A percentile compares a stretch with the other conserved stretches of the same genome.
phyloP scores from a whole-genome alignment of 306 rosid genomes.

The Morella rubra region DNA sequence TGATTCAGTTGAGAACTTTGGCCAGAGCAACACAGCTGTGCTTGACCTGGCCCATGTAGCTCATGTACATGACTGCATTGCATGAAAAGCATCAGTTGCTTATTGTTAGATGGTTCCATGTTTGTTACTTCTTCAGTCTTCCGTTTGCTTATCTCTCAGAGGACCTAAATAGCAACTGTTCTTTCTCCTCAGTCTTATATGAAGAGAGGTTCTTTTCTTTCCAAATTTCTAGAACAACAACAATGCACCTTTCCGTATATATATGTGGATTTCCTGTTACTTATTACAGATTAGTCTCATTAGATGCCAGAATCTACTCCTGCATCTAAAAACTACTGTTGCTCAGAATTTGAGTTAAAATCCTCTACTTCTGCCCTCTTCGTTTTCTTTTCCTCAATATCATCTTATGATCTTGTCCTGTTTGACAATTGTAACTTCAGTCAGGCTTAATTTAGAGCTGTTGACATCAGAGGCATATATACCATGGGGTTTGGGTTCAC shows the following conservation, averaged over 20 bases:
- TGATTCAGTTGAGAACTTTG: slow-evolving; percentile 8
- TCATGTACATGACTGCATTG: slow-evolving; percentile 3
- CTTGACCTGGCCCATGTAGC: slow-evolving; percentile 10
- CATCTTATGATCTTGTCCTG: not conserved
- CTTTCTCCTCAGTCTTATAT: not conserved
- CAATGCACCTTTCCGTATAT: not conserved
- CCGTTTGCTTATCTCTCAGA: not conserved
- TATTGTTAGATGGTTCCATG: too few species aligned
- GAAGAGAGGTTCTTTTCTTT: not conserved
- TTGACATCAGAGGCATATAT: not conserved
- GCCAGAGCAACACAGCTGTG: slow-evolving; percentile 14
- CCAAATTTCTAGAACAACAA: not conserved
- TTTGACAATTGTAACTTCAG: too few species aligned
- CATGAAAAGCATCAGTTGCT: not conserved
- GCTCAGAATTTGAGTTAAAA: not conserved
- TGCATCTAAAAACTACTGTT: not conserved
- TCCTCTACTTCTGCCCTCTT: not conserved
- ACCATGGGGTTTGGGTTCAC: not conserved
- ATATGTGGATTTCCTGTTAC: not conserved
- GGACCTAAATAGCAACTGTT: not conserved
- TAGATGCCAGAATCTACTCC: not conserved
- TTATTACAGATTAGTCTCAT: not conserved
- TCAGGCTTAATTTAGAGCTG: not conserved
- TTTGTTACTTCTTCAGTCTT: not conserved
- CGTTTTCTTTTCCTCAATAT: not conserved